phyloP scores from a whole-genome alignment of 805 yeast genomes.

The Kazachstania viticola region DNA sequence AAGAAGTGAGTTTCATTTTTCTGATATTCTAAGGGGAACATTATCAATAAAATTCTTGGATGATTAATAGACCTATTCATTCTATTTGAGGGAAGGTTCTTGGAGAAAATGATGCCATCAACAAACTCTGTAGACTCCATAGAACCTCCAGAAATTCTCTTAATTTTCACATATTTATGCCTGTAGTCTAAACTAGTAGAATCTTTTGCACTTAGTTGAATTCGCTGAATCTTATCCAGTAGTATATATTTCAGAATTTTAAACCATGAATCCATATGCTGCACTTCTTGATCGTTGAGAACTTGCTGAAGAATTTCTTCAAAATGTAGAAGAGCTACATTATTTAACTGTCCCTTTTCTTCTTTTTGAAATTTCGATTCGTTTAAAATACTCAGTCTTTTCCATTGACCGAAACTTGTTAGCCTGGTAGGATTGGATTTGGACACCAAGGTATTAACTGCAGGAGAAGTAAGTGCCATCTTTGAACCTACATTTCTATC shows the following conservation, averaged over 20 bases:
- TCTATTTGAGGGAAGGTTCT: slow-evolving; percentile 61
- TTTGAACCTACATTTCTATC: neutral
- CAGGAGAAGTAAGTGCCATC: too few species aligned
- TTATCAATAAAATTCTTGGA: slow-evolving; percentile 71
- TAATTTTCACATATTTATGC: slow-evolving; percentile 72
- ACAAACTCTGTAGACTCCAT: slow-evolving; percentile 27
- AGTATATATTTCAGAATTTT: slow-evolving; percentile 34
- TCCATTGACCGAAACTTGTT: slow-evolving; percentile 7
- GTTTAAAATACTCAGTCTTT: slow-evolving; percentile 13
- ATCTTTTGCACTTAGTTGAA: slow-evolving; percentile 47
- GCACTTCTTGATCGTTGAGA: slow-evolving; percentile 45
- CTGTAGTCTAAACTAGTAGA: slow-evolving; percentile 76
- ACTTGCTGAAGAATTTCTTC: slow-evolving; percentile 46
- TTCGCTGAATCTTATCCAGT: slow-evolving; percentile 41
- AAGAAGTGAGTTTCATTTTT: slow-evolving; percentile 68
- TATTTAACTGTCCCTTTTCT: slow-evolving; percentile 24
- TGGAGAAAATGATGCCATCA: slow-evolving; percentile 78
- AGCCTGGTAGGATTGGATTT: neutral
- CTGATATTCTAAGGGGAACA: slow-evolving; percentile 82
- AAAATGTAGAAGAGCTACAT: slow-evolving; percentile 33
- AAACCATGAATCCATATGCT: slow-evolving; percentile 47
- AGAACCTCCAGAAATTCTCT: slow-evolving; percentile 67
- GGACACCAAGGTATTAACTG: neutral
- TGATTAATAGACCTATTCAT: slow-evolving; percentile 56
- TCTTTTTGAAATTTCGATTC: slow-evolving; percentile 8